These are phyloP conservation scores for Durusdinium trenchii DNA, from an alignment of 73 alveolate species.

Conservation along the genomic window DNA sequence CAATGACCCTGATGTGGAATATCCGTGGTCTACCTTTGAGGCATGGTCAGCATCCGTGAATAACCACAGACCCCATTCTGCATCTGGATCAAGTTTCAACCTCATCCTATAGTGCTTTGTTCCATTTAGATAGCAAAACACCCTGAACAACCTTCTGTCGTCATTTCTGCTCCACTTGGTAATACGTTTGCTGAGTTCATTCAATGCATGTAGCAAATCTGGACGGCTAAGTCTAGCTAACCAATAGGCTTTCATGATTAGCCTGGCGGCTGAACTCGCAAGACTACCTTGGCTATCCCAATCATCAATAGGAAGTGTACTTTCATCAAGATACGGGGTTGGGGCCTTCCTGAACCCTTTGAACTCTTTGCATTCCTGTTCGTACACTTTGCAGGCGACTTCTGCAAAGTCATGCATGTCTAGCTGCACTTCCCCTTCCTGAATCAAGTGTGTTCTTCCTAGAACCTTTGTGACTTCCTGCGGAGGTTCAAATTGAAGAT, in stretches of 20 bases:
- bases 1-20: conserved; percentile 44
- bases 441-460: conserved; percentile 24
- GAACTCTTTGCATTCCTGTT: neutral
- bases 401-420: conserved; percentile 62
- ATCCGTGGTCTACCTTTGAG: conserved; percentile 29
- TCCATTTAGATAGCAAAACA: neutral
- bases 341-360: conserved; percentile 14
- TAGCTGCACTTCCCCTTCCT: neutral
- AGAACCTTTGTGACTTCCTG: neutral
- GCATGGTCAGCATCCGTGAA: conserved; percentile 72
- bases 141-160: conserved; percentile 38
- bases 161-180: conserved; percentile 22
- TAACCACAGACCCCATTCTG: neutral
- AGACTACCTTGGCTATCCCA: conserved; percentile 1
- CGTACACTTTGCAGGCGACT: conserved; percentile 26
- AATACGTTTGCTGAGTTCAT: conserved; percentile 4
- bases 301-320: neutral
- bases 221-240: conserved; percentile 27
- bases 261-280: neutral
- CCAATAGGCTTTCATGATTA: conserved; percentile 24
- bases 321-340: conserved; percentile 34
- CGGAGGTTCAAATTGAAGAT: conserved; percentile 16
- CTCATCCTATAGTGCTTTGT: conserved; percentile 24
- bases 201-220: conserved; percentile 10
- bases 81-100: neutral